Evolutionary conservation across 2,329 filamentous ascomycete species (phyloP).

Genomic region (Capronia americana): DNA sequence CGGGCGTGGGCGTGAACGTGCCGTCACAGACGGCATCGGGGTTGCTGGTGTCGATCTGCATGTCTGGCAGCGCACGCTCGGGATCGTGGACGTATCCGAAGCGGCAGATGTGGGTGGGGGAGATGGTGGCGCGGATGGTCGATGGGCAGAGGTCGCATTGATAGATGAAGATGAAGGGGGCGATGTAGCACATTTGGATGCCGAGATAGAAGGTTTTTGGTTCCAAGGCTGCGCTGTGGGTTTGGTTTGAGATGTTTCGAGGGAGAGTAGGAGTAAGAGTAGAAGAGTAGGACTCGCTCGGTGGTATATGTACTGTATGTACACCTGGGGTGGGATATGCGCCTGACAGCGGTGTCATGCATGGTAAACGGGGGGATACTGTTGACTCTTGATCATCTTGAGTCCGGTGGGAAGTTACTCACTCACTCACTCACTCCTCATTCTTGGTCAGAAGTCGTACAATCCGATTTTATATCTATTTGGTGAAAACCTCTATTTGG

Average conservation of each 20-base stretch:
- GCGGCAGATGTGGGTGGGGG: constrained; percentile 1
- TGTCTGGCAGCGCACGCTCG: not conserved
- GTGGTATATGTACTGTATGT: not conserved
- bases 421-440: not conserved
- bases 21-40: not conserved
- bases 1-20: constrained; percentile 1
- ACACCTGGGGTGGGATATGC: not conserved
- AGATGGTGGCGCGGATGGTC: constrained; percentile 1
- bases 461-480: not conserved
- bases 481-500: not conserved
- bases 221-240: not conserved
- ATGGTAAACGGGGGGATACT: not conserved
- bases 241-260: not conserved
- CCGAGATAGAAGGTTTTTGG: not conserved
- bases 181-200: not conserved
- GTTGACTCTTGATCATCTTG: not conserved
- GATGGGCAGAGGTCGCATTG: constrained; percentile 5
- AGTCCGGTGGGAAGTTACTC: not conserved
- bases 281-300: too few species aligned
- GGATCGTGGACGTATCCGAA: constrained; percentile 1
- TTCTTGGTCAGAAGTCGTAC: not conserved
- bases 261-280: not conserved
- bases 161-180: constrained; percentile 2
- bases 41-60: not conserved
- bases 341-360: not conserved